Percentiles rank a stretch among this genome's conserved stretches.
Evolutionary conservation across 2,329 filamentous ascomycete genomes (phyloP).

Genomic region (Xylariaceae sp.): DNA sequence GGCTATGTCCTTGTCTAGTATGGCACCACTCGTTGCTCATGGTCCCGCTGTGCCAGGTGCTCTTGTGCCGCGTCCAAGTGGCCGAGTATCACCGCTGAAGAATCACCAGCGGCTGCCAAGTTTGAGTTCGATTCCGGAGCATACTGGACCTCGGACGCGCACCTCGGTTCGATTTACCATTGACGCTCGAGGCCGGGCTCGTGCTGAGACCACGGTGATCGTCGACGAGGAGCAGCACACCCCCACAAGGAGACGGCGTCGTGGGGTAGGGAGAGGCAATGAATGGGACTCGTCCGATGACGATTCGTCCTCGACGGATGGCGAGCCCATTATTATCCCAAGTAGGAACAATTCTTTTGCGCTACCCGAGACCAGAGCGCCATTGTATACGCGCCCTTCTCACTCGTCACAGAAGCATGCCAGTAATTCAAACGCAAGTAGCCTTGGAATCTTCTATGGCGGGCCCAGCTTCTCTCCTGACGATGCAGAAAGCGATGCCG

Average conservation of each 20-base stretch:
- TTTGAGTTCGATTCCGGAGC: conserved; percentile 55
- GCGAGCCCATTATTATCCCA: conserved; percentile 60
- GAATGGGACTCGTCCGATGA: conserved; percentile 45
- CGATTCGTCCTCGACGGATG: conserved; percentile 55
- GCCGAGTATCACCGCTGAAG: conserved; percentile 51
- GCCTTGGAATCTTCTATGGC: conserved; percentile 35
- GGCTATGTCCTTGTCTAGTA: conserved; percentile 37
- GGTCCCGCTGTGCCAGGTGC: conserved; percentile 31
- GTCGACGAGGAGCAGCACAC: conserved; percentile 30
- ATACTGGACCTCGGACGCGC: conserved; percentile 40
- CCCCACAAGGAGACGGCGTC: conserved; percentile 21
- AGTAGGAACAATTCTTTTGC: conserved; percentile 56
- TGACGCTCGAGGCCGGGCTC: conserved; percentile 55
- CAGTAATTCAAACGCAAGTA: conserved; percentile 46
- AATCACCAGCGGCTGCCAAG: conserved; percentile 47
- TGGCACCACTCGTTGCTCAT: conserved; percentile 43
- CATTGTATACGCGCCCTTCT: conserved; percentile 41
- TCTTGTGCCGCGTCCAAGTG: conserved; percentile 37
- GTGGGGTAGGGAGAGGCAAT: conserved; percentile 22
- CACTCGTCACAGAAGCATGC: conserved; percentile 43
- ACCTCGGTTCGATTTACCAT: conserved; percentile 59
- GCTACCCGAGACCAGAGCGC: conserved; percentile 48
- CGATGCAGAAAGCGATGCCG: conserved; percentile 53
- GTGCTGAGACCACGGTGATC: conserved; percentile 48
- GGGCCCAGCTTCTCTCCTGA: conserved; percentile 31